A percentile compares a stretch with the other conserved stretches of the same genome.
Conservation (phyloP, 768 basidiomycete genomes). For the Termitomyces bulborhizus region DNA sequence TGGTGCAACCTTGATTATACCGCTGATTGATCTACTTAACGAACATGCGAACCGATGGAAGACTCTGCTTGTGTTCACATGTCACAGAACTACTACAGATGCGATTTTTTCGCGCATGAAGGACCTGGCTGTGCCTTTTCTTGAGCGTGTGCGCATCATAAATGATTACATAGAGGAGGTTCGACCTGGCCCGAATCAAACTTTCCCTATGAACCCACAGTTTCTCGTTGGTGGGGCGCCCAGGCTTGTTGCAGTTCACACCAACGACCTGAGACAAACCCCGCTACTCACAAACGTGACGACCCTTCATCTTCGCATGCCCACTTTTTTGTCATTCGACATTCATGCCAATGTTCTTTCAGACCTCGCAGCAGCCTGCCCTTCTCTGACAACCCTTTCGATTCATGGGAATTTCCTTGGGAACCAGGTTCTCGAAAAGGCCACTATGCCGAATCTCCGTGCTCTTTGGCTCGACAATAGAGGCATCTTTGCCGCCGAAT, state of each 20-base stretch:
- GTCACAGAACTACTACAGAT: slow-evolving; percentile 16
- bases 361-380: slow-evolving; percentile 12
- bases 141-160: slow-evolving; percentile 20
- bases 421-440: slow-evolving; percentile 16
- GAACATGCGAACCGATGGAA: slow-evolving; percentile 20
- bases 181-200: background rate
- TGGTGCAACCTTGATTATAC: slow-evolving; percentile 5
- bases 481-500: slow-evolving; percentile 18
- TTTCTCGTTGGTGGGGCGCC: slow-evolving; percentile 12
- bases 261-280: slow-evolving; percentile 14
- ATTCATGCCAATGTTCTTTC: slow-evolving; percentile 2
- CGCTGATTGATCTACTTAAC: slow-evolving; percentile 15
- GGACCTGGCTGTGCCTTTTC: slow-evolving; percentile 15
- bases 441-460: slow-evolving; percentile 18
- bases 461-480: slow-evolving; percentile 23
- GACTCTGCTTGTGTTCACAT: slow-evolving; percentile 20
- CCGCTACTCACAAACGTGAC: slow-evolving; percentile 25
- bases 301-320: slow-evolving; percentile 23
- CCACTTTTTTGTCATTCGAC: slow-evolving; percentile 1
- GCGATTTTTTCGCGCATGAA: slow-evolving; percentile 18
- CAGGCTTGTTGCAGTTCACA: slow-evolving; percentile 1
- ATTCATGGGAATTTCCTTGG: slow-evolving; percentile 18
- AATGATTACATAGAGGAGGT: slow-evolving; percentile 4
- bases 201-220: background rate
- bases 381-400: slow-evolving; percentile 22